Percentiles rank a stretch among this genome's conserved stretches.
phyloP scores from a whole-genome alignment of 164 flowering plant genomes.

The Sedum album region DNA sequence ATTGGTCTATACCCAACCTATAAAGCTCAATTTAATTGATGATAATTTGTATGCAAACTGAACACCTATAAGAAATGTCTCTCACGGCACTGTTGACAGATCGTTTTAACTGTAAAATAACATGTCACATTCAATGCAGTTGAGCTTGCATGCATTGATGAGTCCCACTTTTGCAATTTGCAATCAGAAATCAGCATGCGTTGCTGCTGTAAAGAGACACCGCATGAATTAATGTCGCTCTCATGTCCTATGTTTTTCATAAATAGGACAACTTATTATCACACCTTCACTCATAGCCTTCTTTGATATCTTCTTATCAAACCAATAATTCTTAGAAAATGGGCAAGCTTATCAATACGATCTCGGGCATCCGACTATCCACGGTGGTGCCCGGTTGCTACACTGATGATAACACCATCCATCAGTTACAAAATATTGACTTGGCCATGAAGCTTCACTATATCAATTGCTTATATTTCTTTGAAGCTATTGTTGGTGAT shows the following conservation, averaged over 20 bases:
- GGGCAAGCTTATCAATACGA: background rate
- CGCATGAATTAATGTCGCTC: background rate
- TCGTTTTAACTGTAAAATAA: too few species aligned
- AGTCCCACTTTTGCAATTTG: too few species aligned
- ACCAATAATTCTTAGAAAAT: background rate
- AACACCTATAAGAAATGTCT: too few species aligned
- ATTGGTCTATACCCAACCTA: too few species aligned
- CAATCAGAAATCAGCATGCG: too few species aligned
- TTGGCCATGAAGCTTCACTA: slow-evolving; percentile 71
- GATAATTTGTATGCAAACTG: too few species aligned
- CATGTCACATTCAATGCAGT: too few species aligned
- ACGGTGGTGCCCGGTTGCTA: slow-evolving; percentile 57
- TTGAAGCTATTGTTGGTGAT: slow-evolving; percentile 20
- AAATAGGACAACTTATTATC: background rate
- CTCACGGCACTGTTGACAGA: too few species aligned
- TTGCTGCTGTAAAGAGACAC: too few species aligned
- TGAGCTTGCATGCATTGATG: too few species aligned
- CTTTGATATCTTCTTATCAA: too few species aligned
- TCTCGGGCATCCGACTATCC: slow-evolving; percentile 30
- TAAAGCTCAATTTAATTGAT: too few species aligned
- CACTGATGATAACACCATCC: slow-evolving; percentile 31
- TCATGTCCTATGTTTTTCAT: background rate
- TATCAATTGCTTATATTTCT: slow-evolving; percentile 49
- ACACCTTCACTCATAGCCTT: background rate
- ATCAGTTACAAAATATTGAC: slow-evolving; percentile 40